phyloP scores from a whole-genome alignment of 73 alveolate genomes.

The Paramecium octaurelia region DNA sequence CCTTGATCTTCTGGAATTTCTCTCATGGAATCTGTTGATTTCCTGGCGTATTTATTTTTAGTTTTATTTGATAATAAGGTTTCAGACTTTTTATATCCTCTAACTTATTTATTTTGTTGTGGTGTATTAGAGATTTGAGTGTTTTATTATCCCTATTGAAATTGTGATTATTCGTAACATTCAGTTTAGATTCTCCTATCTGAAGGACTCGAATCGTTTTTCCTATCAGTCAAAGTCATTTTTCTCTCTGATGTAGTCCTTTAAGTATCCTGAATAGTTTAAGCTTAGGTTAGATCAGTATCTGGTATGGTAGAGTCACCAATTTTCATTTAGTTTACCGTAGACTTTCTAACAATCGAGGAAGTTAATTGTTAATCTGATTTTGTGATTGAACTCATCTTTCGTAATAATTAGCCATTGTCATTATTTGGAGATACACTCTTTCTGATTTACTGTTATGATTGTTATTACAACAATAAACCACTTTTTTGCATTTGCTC shows the following conservation, averaged over 20 bases:
- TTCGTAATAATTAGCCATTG: neutral
- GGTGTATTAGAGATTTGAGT: neutral
- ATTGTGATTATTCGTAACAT: neutral
- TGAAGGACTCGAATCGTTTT: neutral
- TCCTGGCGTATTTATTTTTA: neutral
- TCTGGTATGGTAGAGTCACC: neutral
- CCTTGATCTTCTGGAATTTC: neutral
- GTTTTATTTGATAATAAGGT: neutral
- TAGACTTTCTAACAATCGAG: neutral
- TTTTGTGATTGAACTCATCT: neutral
- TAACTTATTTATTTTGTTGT: neutral
- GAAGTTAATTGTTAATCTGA: neutral
- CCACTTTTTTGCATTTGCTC: neutral
- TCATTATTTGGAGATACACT: neutral
- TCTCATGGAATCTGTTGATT: neutral
- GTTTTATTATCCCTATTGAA: neutral
- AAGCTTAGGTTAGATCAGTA: conserved; percentile 25
- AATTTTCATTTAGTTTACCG: neutral
- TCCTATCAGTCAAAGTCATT: neutral
- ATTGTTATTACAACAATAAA: neutral
- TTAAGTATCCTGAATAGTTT: neutral
- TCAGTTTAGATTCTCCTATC: conserved; percentile 34
- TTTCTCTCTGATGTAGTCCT: conserved; percentile 35
- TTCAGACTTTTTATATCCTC: neutral
- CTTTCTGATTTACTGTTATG: neutral